phyloP scores from a whole-genome alignment of 139 green algal species.

The Desmodesmus armatus region DNA sequence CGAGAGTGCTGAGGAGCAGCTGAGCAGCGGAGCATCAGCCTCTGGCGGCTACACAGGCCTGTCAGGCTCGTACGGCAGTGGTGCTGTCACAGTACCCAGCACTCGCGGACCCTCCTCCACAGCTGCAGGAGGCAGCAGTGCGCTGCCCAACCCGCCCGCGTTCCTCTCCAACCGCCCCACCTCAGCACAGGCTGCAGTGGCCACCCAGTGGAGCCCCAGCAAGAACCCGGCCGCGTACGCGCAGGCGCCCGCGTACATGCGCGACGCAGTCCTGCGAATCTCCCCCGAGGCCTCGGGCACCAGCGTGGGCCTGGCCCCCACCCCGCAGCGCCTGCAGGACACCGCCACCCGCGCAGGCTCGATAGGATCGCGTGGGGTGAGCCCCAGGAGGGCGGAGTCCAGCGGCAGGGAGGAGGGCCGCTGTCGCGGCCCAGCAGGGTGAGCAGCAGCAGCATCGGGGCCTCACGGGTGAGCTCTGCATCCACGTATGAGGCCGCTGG shows the following conservation, averaged over 20 bases:
- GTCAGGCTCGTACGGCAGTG: no score
- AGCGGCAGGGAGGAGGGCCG: neutral
- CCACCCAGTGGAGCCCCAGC: slow-evolving; percentile 27
- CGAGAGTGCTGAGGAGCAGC: slow-evolving; percentile 23
- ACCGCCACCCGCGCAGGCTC: no score
- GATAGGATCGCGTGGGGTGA: no score
- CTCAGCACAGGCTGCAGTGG: slow-evolving; percentile 30
- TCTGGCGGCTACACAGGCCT: neutral
- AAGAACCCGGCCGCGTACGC: slow-evolving; percentile 26
- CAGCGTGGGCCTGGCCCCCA: no score
- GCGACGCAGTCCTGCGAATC: no score
- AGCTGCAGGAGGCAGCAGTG: neutral
- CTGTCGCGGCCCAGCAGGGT: no score
- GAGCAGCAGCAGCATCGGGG: no score
- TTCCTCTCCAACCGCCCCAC: slow-evolving; percentile 9
- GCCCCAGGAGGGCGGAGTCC: neutral
- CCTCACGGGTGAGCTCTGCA: no score
- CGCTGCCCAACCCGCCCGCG: neutral
- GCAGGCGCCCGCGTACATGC: slow-evolving; percentile 26
- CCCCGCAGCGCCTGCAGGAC: no score
- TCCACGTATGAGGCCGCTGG: no score
- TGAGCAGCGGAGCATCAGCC: slow-evolving; percentile 4
- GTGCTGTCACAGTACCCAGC: neutral
- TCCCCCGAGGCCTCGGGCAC: slow-evolving; percentile 13
- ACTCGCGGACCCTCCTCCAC: neutral